These are phyloP conservation scores for Citrullus mucosospermus DNA, from an alignment of 306 rosid genomes.

Conservation along the genomic window DNA sequence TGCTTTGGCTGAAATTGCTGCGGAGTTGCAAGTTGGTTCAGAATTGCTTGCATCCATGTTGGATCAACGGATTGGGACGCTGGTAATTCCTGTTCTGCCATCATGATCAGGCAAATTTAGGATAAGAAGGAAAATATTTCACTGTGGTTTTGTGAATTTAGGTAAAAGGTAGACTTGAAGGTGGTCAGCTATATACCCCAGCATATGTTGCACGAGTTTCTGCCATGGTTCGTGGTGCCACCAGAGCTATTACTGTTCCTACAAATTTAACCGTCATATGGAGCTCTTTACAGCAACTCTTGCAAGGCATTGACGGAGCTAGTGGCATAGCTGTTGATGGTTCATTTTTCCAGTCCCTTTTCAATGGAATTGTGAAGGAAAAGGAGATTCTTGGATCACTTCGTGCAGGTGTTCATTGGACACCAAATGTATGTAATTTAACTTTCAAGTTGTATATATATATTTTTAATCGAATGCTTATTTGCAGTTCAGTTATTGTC, in stretches of 20 bases:
- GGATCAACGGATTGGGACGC: conserved; percentile 77
- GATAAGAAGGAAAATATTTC: conserved; percentile 2
- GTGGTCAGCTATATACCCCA: conserved; percentile 92
- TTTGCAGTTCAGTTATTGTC: neutral
- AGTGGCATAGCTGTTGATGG: conserved; percentile 76
- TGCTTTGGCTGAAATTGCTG: conserved; percentile 79
- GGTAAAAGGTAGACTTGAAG: conserved; percentile 99
- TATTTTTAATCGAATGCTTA: neutral
- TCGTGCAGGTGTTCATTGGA: conserved; percentile 97
- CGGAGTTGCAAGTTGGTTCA: conserved; percentile 71
- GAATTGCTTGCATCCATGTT: conserved; percentile 64
- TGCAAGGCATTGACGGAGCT: conserved; percentile 78
- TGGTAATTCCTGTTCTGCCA: conserved; percentile 25
- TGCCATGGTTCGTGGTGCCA: conserved; percentile 95
- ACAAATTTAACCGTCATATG: conserved; percentile 62
- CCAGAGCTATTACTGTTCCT: conserved; percentile 69
- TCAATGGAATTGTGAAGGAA: conserved; percentile 74
- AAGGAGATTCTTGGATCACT: conserved; percentile 72
- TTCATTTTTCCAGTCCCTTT: conserved; percentile 82
- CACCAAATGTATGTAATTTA: conserved; percentile 68
- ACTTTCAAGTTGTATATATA: neutral
- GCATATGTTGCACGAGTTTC: conserved; percentile 84
- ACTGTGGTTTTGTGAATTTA: conserved; percentile 17
- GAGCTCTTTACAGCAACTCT: conserved; percentile 71
- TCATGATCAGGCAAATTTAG: conserved; percentile 6